phyloP scores from a whole-genome alignment of 306 rosid species.

The Castanea mollissima region DNA sequence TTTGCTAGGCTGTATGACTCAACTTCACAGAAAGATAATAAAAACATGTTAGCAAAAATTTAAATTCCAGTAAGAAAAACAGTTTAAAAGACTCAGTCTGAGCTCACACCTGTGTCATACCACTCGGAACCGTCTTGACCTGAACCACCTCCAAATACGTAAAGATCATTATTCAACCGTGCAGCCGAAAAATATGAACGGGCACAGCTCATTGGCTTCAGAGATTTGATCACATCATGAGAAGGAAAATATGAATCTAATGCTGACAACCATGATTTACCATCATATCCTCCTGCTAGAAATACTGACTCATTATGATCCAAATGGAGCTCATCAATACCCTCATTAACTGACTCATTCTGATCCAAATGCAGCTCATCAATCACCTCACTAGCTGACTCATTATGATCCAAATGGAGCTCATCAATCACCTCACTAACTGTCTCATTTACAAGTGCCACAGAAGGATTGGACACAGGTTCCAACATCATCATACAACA shows the following conservation, averaged over 20 bases:
- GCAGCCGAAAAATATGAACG: slow-evolving; percentile 49
- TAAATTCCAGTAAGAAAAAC: neutral
- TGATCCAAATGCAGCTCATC: slow-evolving; percentile 16
- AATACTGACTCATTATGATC: slow-evolving; percentile 45
- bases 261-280: slow-evolving; percentile 49
- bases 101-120: slow-evolving; percentile 48
- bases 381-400: slow-evolving; percentile 20
- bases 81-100: slow-evolving; percentile 15
- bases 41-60: slow-evolving; percentile 15
- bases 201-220: slow-evolving; percentile 34
- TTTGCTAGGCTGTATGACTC: slow-evolving; percentile 56
- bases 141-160: slow-evolving; percentile 42
- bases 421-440: slow-evolving; percentile 25
- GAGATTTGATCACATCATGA: slow-evolving; percentile 39
- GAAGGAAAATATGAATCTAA: slow-evolving; percentile 61
- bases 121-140: slow-evolving; percentile 32
- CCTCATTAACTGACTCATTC: too few species aligned
- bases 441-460: slow-evolving; percentile 17
- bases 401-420: slow-evolving; percentile 15
- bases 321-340: too few species aligned
- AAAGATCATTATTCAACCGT: slow-evolving; percentile 46
- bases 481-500: slow-evolving; percentile 21
- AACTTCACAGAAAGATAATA: slow-evolving; percentile 45
- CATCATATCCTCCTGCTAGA: slow-evolving; percentile 71
- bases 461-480: slow-evolving; percentile 31